Evolutionary conservation across 2,329 filamentous ascomycete genomes (phyloP).

Genomic region (Coniochaeta sp.): DNA sequence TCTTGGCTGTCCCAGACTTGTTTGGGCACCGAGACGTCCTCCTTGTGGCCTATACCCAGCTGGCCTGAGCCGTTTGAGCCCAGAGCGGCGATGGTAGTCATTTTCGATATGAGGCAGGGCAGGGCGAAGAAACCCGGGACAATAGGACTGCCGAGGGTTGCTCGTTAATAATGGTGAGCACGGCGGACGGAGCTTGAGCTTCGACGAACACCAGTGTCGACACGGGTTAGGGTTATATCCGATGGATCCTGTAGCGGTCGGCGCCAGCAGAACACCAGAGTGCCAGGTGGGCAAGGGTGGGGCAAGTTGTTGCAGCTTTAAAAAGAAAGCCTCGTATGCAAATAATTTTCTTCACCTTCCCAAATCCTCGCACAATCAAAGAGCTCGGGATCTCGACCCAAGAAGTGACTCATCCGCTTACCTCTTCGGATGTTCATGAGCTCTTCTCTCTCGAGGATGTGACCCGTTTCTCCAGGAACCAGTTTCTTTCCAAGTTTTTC

Average conservation of each 20-base stretch:
- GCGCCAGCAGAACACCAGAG: not conserved
- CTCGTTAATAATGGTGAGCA: not conserved
- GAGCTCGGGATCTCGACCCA: not conserved
- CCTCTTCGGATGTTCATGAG: not conserved
- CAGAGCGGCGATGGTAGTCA: conserved; percentile 56
- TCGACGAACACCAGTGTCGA: not conserved
- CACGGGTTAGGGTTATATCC: not conserved
- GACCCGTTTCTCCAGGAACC: not conserved
- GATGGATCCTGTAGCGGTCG: not conserved
- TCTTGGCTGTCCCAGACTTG: conserved; percentile 39
- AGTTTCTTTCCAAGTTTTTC: not conserved
- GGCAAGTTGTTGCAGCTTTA: not conserved
- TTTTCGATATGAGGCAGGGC: conserved; percentile 11
- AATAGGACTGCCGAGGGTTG: no score
- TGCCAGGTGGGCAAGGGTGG: not conserved
- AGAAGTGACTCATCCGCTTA: not conserved
- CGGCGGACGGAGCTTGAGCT: not conserved
- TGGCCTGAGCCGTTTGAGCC: conserved; percentile 75
- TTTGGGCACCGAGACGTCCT: conserved; percentile 63
- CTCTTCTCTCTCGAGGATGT: not conserved
- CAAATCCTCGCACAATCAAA: not conserved
- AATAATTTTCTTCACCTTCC: not conserved
- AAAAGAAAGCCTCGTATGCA: not conserved
- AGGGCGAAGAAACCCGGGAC: no score
- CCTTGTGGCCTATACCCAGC: conserved; percentile 61